These are phyloP conservation scores for Lipomyces orientalis DNA, from an alignment of 805 yeast species.

Conservation along the genomic window DNA sequence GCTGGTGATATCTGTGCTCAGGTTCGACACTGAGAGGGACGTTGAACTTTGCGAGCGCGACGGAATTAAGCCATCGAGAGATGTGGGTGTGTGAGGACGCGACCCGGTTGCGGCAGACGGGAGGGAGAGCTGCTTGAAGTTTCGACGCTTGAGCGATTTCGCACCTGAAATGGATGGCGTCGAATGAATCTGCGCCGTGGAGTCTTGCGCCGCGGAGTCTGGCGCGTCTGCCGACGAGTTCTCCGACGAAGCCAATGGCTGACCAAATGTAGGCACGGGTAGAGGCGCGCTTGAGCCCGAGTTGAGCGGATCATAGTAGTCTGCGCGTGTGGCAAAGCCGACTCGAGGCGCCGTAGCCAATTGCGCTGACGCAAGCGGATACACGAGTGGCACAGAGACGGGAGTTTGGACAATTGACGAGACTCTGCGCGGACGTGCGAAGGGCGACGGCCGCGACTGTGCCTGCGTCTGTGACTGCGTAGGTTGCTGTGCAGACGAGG, in stretches of 20 bases:
- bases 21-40: not conserved
- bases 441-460: constrained; percentile 31
- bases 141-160: constrained; percentile 61
- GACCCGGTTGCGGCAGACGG: constrained; percentile 28
- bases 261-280: not conserved
- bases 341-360: not conserved
- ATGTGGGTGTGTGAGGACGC: constrained; percentile 33
- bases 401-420: constrained; percentile 35
- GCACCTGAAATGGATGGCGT: constrained; percentile 9
- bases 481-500: constrained; percentile 2
- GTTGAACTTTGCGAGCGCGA: constrained; percentile 1
- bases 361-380: constrained; percentile 8
- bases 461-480: constrained; percentile 9
- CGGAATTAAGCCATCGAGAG: constrained; percentile 9
- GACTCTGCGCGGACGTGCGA: constrained; percentile 33
- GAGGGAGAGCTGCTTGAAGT: constrained; percentile 62
- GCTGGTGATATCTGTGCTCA: constrained; percentile 30
- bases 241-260: not conserved
- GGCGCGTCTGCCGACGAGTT: not conserved
- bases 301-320: constrained; percentile 4
- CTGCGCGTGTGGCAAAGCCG: not conserved
- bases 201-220: not conserved
- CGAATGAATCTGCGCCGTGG: no score
- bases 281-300: not conserved
- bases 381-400: constrained; percentile 1